These are phyloP conservation scores for Fraxinus floribunda DNA, from an alignment of 305 asterid genomes.

Conservation along the genomic window DNA sequence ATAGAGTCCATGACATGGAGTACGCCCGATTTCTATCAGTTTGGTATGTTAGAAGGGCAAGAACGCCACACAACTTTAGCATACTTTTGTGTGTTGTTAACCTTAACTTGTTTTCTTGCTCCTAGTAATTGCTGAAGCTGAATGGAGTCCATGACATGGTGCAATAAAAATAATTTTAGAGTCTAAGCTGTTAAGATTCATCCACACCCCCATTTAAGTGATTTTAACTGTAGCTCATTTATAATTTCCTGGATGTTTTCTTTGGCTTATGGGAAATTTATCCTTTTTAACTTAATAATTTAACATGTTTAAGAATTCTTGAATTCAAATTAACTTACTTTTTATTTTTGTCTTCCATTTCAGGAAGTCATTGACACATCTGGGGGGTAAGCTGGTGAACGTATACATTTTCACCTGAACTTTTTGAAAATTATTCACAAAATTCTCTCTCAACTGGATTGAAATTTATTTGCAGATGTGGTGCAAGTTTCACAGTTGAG, in stretches of 20 bases:
- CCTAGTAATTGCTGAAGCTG: conserved; percentile 1
- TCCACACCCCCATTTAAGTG: neutral
- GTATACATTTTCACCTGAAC: neutral
- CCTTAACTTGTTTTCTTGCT: neutral
- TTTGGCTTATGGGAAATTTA: neutral
- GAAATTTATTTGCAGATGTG: conserved; percentile 50
- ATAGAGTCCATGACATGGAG: neutral
- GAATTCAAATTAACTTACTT: neutral
- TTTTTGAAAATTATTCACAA: neutral
- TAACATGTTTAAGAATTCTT: neutral
- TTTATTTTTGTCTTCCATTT: conserved; percentile 6
- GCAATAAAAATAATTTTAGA: neutral
- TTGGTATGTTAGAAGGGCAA: neutral
- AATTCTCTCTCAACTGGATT: neutral
- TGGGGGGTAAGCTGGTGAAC: conserved; percentile 59
- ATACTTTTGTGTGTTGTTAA: neutral
- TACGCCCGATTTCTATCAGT: neutral
- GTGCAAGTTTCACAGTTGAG: conserved; percentile 72
- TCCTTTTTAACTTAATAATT: neutral
- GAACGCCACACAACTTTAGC: neutral
- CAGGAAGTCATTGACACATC: conserved; percentile 85
- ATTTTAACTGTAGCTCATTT: neutral
- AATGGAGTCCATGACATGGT: neutral
- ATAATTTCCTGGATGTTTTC: neutral
- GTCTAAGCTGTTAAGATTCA: neutral